Conservation (phyloP, 225 moss, liverwort and hornwort genomes). For the Marchantia polymorpha region DNA sequence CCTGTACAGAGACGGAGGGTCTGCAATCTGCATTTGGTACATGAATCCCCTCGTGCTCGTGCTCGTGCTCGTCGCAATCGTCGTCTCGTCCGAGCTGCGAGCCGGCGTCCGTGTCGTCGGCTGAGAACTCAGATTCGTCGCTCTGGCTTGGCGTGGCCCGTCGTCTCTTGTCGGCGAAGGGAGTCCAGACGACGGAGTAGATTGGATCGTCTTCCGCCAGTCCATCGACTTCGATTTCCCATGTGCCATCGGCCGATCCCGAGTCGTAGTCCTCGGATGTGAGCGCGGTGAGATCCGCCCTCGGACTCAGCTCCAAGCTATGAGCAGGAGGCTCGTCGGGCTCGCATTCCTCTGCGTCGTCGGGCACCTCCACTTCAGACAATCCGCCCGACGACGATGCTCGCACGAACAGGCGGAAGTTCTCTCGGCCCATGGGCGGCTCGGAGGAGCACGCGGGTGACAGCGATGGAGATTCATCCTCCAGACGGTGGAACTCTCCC, state of each 20-base stretch:
- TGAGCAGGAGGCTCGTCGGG: background rate
- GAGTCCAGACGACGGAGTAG: constrained; percentile 17
- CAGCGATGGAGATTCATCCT: too few species aligned
- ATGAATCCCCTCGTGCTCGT: background rate
- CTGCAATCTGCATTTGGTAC: background rate
- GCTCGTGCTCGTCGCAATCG: background rate
- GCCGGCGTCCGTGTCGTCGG: background rate
- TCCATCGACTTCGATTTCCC: constrained; percentile 20
- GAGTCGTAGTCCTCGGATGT: background rate
- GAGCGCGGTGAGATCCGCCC: constrained; percentile 16
- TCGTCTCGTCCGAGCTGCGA: constrained; percentile 1
- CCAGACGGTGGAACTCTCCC: too few species aligned
- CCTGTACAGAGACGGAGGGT: background rate
- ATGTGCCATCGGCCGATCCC: background rate
- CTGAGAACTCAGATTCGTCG: background rate
- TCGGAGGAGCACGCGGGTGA: too few species aligned
- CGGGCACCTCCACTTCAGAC: too few species aligned
- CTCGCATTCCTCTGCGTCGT: too few species aligned
- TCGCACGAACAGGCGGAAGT: background rate
- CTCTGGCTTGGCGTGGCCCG: background rate
- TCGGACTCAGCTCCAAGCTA: constrained; percentile 6
- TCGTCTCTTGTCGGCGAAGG: background rate
- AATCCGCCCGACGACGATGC: background rate
- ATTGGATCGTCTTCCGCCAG: background rate
- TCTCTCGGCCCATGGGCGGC: too few species aligned